Evolutionary conservation across 2,329 filamentous ascomycete genomes (phyloP).

Genomic region (Corinectria fuckeliana): DNA sequence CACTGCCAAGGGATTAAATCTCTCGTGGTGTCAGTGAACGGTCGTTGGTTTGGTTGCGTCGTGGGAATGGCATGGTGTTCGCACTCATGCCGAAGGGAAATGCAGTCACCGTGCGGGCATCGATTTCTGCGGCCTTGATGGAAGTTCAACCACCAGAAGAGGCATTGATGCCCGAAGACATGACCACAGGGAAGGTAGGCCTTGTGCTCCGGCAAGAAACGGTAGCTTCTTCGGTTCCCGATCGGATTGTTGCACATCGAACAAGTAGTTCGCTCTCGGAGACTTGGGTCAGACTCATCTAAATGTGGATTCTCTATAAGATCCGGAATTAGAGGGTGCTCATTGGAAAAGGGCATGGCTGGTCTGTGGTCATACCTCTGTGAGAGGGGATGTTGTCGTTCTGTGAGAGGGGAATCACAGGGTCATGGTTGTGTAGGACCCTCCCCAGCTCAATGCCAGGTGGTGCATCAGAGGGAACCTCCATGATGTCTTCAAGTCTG

Average conservation of each 20-base stretch:
- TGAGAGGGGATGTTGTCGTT: background rate
- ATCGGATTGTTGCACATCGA: background rate
- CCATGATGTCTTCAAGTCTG: background rate
- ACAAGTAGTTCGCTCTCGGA: background rate
- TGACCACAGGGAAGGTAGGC: constrained; percentile 39
- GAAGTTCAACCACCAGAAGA: constrained; percentile 15
- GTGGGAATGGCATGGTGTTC: constrained; percentile 3
- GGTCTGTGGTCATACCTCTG: background rate
- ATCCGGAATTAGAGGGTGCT: background rate
- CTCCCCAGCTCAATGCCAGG: background rate
- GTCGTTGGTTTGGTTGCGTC: background rate
- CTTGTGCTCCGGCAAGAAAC: constrained; percentile 16
- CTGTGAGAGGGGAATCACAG: background rate
- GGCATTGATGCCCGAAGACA: constrained; percentile 32
- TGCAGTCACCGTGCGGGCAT: constrained; percentile 8
- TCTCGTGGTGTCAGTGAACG: background rate
- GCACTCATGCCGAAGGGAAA: constrained; percentile 28
- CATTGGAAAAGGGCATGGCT: background rate
- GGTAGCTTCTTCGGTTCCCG: background rate
- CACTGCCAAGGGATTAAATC: constrained; percentile 23
- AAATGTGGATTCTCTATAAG: background rate
- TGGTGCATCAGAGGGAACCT: background rate
- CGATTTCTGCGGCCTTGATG: background rate
- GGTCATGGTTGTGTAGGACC: background rate
- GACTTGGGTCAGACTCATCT: background rate